These are phyloP conservation scores for Blastobotrys robertii DNA, from an alignment of 805 yeast genomes.

Conservation along the genomic window DNA sequence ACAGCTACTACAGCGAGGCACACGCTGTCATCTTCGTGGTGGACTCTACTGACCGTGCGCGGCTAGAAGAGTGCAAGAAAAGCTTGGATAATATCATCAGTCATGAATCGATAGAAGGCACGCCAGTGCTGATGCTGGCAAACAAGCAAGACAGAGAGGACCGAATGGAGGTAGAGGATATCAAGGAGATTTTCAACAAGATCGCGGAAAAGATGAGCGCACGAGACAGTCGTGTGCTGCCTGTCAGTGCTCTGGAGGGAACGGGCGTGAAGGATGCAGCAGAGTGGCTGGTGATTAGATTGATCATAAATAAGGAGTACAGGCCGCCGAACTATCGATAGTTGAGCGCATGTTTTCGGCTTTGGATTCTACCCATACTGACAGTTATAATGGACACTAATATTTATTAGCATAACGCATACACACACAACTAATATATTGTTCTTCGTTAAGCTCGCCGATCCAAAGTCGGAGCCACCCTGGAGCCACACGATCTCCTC, in stretches of 20 bases:
- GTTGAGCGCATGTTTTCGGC: not conserved
- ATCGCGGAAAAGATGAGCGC: constrained; percentile 81
- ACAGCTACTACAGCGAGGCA: constrained; percentile 70
- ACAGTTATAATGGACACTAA: too few species aligned
- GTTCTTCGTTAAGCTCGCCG: too few species aligned
- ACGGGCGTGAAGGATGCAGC: constrained; percentile 81
- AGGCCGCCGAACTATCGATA: constrained; percentile 41
- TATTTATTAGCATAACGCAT: too few species aligned
- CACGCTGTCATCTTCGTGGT: constrained; percentile 91
- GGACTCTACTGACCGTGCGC: constrained; percentile 76
- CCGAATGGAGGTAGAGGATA: constrained; percentile 62
- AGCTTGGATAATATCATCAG: constrained; percentile 47
- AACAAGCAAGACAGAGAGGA: constrained; percentile 81
- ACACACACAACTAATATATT: too few species aligned
- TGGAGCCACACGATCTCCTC: too few species aligned
- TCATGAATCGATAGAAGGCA: constrained; percentile 56
- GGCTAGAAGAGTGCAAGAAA: constrained; percentile 74
- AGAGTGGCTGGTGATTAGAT: constrained; percentile 75
- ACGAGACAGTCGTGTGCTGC: constrained; percentile 80
- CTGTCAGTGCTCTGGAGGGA: constrained; percentile 70
- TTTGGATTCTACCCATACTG: not conserved
- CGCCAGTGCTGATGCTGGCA: constrained; percentile 89
- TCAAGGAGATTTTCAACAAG: constrained; percentile 75
- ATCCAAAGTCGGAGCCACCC: too few species aligned
- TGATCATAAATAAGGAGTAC: constrained; percentile 54